phyloP scores from a whole-genome alignment of 176 grass and related monocot species.

The Triticum aestivum region DNA sequence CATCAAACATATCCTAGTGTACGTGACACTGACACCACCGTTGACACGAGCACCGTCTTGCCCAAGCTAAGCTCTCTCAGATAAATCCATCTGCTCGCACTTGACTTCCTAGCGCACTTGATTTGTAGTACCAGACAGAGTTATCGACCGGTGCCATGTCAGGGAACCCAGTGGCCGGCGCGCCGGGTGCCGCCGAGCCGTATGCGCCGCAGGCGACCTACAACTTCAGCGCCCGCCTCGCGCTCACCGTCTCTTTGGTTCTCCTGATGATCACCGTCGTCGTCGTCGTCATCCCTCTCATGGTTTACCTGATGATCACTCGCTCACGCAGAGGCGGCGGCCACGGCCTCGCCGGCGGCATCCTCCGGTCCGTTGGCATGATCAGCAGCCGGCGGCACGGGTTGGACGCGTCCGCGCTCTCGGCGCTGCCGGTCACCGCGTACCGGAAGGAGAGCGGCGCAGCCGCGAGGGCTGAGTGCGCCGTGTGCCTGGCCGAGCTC shows the following conservation, averaged over 20 bases:
- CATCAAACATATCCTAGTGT: neutral
- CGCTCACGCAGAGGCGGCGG: neutral
- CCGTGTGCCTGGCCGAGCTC: conserved; percentile 58
- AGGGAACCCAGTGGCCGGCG: neutral
- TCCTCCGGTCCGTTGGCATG: conserved; percentile 13
- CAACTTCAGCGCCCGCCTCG: conserved; percentile 27
- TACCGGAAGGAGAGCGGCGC: neutral
- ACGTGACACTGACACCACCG: neutral
- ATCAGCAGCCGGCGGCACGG: conserved; percentile 15
- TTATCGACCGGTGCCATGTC: conserved; percentile 22
- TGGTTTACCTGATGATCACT: conserved; percentile 13
- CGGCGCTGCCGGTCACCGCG: conserved; percentile 38
- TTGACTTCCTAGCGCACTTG: neutral
- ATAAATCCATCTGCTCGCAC: neutral
- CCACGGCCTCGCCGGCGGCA: neutral
- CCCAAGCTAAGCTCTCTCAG: neutral
- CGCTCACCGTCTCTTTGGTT: conserved; percentile 34
- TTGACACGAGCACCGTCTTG: neutral
- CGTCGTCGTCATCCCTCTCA: conserved; percentile 30
- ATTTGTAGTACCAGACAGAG: neutral
- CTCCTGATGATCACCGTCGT: conserved; percentile 22
- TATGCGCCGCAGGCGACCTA: neutral
- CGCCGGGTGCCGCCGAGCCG: neutral
- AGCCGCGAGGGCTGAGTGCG: conserved; percentile 22
- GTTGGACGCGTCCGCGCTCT: conserved; percentile 41